These are phyloP conservation scores for Plantago major DNA, from an alignment of 257 asterid genomes.

Conservation along the genomic window DNA sequence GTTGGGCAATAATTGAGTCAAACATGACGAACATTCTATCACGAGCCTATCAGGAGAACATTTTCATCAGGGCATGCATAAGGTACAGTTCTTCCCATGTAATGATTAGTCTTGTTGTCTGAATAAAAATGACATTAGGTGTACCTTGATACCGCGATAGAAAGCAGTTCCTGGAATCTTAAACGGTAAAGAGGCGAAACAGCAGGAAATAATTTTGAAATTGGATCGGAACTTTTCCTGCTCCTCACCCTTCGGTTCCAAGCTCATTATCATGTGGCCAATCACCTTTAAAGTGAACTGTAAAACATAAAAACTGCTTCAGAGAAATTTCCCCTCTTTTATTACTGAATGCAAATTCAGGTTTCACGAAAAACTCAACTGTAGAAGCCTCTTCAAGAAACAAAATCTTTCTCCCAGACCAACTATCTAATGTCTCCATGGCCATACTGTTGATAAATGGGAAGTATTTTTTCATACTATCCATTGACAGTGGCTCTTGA, in stretches of 20 bases:
- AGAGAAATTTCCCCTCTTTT: not conserved
- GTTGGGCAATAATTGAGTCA: constrained; percentile 51
- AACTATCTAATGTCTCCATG: constrained; percentile 57
- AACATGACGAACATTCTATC: constrained; percentile 76
- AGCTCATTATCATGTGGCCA: constrained; percentile 89
- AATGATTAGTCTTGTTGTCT: not conserved
- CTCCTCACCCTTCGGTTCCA: constrained; percentile 76
- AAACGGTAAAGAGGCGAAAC: constrained; percentile 71
- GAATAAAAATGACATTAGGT: not conserved
- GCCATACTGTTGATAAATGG: constrained; percentile 68
- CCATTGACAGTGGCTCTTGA: constrained; percentile 72
- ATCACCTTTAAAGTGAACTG: constrained; percentile 86
- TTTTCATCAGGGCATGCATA: constrained; percentile 5
- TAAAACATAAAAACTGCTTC: constrained; percentile 9
- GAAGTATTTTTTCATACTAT: constrained; percentile 61
- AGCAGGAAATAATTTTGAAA: constrained; percentile 71
- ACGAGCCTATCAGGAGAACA: constrained; percentile 51
- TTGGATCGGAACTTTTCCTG: constrained; percentile 72
- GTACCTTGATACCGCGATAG: constrained; percentile 73
- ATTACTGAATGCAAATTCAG: not conserved
- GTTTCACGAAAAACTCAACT: constrained; percentile 32
- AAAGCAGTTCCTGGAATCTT: constrained; percentile 83
- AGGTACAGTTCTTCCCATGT: not conserved
- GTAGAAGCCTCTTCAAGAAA: constrained; percentile 83
- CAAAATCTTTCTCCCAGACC: constrained; percentile 45